A percentile compares a stretch with the other conserved stretches of the same genome.
These are phyloP conservation scores for Penicillium paradoxum DNA, from an alignment of 495 filamentous ascomycete species.

Conservation along the genomic window DNA sequence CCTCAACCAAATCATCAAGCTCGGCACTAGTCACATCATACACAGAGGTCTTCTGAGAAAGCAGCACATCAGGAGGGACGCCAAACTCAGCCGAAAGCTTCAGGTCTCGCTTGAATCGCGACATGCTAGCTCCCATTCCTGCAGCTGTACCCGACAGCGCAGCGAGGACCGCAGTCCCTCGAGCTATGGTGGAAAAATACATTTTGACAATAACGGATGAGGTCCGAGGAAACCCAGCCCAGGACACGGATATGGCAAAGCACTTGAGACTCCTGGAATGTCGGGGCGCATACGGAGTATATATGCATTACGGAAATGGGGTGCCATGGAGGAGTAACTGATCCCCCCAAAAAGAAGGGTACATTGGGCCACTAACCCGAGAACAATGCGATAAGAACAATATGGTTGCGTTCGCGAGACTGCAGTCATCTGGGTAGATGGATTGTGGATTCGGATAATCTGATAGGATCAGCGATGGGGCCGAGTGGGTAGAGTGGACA, in stretches of 20 bases:
- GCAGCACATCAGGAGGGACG: slow-evolving; percentile 17
- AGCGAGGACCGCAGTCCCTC: slow-evolving; percentile 5
- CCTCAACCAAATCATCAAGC: background rate
- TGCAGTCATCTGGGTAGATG: slow-evolving; percentile 10
- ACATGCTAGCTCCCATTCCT: background rate
- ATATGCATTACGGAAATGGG: background rate
- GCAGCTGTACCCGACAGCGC: slow-evolving; percentile 11
- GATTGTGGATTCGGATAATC: background rate
- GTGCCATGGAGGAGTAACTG: background rate
- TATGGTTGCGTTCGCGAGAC: slow-evolving; percentile 21
- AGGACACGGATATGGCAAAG: background rate
- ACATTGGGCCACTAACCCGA: slow-evolving; percentile 1
- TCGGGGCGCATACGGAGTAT: slow-evolving; percentile 1
- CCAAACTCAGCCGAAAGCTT: slow-evolving; percentile 25
- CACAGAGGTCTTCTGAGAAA: slow-evolving; percentile 5
- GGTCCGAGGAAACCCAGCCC: background rate
- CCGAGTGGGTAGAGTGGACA: background rate
- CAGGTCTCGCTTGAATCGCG: slow-evolving; percentile 17
- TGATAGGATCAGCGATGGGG: background rate
- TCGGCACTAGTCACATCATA: slow-evolving; percentile 1
- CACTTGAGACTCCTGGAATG: background rate
- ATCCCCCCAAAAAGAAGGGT: background rate
- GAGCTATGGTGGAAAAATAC: slow-evolving; percentile 3
- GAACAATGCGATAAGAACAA: slow-evolving; percentile 19
- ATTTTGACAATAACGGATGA: slow-evolving; percentile 3